These are phyloP conservation scores for Ophiosphaerella korrae DNA, from an alignment of 2,329 filamentous ascomycete genomes.

Conservation along the genomic window DNA sequence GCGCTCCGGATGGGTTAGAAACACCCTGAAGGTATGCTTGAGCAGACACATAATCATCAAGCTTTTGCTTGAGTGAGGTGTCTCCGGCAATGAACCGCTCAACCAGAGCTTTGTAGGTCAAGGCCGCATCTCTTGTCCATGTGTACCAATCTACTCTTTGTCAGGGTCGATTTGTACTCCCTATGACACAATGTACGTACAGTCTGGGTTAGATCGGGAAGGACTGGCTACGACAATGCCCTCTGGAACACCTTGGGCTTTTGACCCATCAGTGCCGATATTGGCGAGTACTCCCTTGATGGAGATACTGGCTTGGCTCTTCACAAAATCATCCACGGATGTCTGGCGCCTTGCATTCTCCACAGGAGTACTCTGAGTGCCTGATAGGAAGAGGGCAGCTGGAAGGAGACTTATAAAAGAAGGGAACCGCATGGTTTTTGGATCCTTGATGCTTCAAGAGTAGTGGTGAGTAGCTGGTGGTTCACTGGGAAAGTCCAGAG, in stretches of 20 bases:
- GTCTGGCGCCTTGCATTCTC: slow-evolving; percentile 12
- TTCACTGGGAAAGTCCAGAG: not conserved
- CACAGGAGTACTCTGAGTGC: slow-evolving; percentile 13
- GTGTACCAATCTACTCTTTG: slow-evolving; percentile 69
- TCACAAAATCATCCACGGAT: slow-evolving; percentile 42
- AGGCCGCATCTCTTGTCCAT: slow-evolving; percentile 76
- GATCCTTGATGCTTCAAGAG: not conserved
- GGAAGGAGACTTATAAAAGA: slow-evolving; percentile 18
- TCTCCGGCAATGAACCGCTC: slow-evolving; percentile 70
- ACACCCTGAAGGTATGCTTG: slow-evolving; percentile 71
- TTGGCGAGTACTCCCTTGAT: slow-evolving; percentile 61
- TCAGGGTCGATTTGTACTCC: not conserved
- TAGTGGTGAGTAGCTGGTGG: slow-evolving; percentile 3
- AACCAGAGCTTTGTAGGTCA: slow-evolving; percentile 71
- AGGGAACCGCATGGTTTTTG: slow-evolving; percentile 20
- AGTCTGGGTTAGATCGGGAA: slow-evolving; percentile 59
- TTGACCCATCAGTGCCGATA: slow-evolving; percentile 58
- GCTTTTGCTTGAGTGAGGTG: slow-evolving; percentile 60
- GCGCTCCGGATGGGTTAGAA: slow-evolving; percentile 69
- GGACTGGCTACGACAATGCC: slow-evolving; percentile 63
- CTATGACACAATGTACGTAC: slow-evolving; percentile 36
- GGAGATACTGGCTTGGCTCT: slow-evolving; percentile 54
- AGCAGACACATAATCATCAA: slow-evolving; percentile 70
- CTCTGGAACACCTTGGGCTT: slow-evolving; percentile 53
- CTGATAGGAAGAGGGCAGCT: slow-evolving; percentile 15